Evolutionary conservation across 176 grass and related monocot species (phyloP).

Genomic region (Zoysia pacifica): DNA sequence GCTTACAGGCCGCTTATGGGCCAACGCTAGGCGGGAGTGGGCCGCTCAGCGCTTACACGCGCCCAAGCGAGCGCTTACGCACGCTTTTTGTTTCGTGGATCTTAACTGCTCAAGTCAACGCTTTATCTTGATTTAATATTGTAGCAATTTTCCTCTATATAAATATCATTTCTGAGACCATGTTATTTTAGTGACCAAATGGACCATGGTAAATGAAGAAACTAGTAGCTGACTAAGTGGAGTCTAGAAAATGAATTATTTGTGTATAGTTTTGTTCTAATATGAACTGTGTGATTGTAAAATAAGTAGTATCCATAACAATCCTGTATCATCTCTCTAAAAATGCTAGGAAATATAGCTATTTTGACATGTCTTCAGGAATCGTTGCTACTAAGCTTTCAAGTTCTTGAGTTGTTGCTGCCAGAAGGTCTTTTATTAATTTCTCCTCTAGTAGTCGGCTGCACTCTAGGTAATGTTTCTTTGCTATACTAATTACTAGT

Average conservation of each 20-base stretch:
- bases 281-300: not conserved
- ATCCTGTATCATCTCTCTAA: constrained; percentile 5
- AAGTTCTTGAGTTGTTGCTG: constrained; percentile 36
- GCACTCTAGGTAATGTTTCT: constrained; percentile 14
- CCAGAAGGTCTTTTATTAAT: constrained; percentile 45
- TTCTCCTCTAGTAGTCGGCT: constrained; percentile 33
- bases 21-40: too few species aligned
- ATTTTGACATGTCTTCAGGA: constrained; percentile 51
- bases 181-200: not conserved
- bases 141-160: not conserved
- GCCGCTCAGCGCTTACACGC: too few species aligned
- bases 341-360: constrained; percentile 43
- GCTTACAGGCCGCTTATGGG: too few species aligned
- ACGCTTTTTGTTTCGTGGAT: too few species aligned
- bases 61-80: too few species aligned
- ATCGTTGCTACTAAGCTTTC: constrained; percentile 43
- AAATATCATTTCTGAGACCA: not conserved
- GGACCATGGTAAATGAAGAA: not conserved
- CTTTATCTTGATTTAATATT: not conserved
- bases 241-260: not conserved
- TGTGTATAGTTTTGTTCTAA: not conserved
- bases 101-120: not conserved
- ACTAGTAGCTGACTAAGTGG: not conserved
- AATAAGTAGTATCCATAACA: constrained; percentile 5
- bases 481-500: constrained; percentile 10